Percentiles rank a stretch among this genome's conserved stretches.
Evolutionary conservation across 2,329 filamentous ascomycete species (phyloP).

Genomic region (Simplicillium aogashimaense): DNA sequence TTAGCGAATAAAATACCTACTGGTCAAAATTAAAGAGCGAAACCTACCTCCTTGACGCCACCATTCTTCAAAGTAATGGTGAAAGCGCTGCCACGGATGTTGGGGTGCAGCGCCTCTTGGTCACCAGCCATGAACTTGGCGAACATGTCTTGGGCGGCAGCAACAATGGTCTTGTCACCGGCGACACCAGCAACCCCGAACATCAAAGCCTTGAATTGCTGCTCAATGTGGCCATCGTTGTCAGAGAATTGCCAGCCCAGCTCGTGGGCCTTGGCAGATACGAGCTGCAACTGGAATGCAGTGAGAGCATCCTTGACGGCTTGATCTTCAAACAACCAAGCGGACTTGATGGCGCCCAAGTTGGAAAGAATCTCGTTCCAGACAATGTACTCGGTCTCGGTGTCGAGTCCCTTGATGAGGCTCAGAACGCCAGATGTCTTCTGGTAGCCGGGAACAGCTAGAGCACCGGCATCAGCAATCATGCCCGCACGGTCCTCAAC

Average conservation of each 20-base stretch:
- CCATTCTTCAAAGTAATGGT: constrained; percentile 76
- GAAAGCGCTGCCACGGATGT: constrained; percentile 81
- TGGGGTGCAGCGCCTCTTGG: constrained; percentile 70
- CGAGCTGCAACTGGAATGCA: constrained; percentile 70
- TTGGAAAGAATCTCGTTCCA: constrained; percentile 87
- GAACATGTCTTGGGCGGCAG: constrained; percentile 84
- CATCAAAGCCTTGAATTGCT: constrained; percentile 89
- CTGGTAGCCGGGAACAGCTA: constrained; percentile 84
- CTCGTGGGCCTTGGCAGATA: constrained; percentile 71
- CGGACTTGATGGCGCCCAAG: constrained; percentile 66
- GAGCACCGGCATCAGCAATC: constrained; percentile 84
- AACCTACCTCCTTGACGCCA: constrained; percentile 41
- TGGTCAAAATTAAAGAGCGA: no score
- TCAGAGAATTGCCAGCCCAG: constrained; percentile 83
- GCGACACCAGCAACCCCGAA: constrained; percentile 75
- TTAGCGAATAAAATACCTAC: no score
- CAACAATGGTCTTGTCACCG: constrained; percentile 69
- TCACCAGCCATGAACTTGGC: constrained; percentile 74
- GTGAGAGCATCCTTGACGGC: constrained; percentile 66
- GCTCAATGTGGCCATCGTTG: constrained; percentile 76
- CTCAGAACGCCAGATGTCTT: constrained; percentile 85
- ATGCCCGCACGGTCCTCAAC: constrained; percentile 92
- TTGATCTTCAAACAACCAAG: constrained; percentile 73
- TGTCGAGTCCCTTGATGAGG: constrained; percentile 73
- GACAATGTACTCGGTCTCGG: constrained; percentile 82